Evolutionary conservation across 345 rosid species (phyloP), one percentile per base, ranked within the genome.

Genomic region (Fremontodendron californicum): DNA sequence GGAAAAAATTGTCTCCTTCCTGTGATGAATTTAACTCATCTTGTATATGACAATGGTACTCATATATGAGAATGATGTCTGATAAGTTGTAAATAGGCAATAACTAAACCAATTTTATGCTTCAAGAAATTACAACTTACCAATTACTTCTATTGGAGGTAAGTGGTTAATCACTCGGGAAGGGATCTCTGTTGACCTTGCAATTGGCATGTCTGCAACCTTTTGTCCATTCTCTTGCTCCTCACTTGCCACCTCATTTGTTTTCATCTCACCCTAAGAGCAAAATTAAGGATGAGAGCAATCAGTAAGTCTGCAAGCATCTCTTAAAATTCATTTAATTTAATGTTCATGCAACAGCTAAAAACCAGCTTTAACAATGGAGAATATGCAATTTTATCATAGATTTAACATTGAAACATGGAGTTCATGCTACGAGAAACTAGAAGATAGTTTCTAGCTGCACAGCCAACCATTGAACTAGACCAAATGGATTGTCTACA

Each of bases 131-230:
- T 81, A 33, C 49, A 54, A 77, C 96, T 88, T 86, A 93, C 99
- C 71, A 37, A 96, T 88, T 73, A 83, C 81, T 66, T 89, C 89
- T 29, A 84, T 69, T 76, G 74, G 85, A 25, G 96, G 94, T 79
- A 93, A 81, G 70, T 86, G 83, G 63, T 85, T 87, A 75, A 81
- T 71, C 77, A 81, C 76, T 80, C 76, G 83, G 52, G 83, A 77
- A 43, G 83, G 89, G 9, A 78, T 80, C 29, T 82, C 89, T 0
- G 79, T 19, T 43, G 88, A 76, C 81, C 85, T 72, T 29, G 76
- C 81, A 83, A 63, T 80, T 21, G 83, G 75, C 55, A 77, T 63
- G 51, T 81, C 83, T 6, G 82, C 71, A 55, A 73, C 84, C 67
- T 79, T 90, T 65, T 69, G 73, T 72, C 82, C 93, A 64, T 75